phyloP scores from a whole-genome alignment of 768 basidiomycete genomes.

The Termitomyces sp. region DNA sequence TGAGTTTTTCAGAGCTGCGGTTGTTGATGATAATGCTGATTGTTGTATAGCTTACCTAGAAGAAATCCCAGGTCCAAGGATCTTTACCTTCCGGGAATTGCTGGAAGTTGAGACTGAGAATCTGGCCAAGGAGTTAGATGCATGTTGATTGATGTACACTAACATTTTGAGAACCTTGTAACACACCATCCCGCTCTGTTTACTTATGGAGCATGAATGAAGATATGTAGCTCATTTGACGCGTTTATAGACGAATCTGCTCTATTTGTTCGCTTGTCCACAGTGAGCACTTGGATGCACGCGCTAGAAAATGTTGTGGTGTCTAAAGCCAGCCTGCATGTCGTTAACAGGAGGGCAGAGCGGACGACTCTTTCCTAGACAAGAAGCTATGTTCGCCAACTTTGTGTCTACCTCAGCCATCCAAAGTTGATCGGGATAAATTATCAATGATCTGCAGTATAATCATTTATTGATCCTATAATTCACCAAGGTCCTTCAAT shows the following conservation, averaged over 20 bases:
- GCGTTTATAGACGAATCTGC: no score
- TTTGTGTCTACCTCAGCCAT: background rate
- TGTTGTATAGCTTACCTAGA: slow-evolving; percentile 4
- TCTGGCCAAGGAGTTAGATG: background rate
- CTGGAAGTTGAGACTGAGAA: background rate
- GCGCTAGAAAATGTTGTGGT: no score
- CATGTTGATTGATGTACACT: background rate
- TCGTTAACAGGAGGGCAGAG: no score
- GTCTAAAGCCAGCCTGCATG: no score
- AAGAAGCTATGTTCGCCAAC: no score
- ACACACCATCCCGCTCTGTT: background rate
- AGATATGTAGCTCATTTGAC: background rate
- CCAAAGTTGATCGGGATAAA: background rate
- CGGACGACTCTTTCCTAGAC: no score
- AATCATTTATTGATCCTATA: background rate
- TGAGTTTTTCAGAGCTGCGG: background rate
- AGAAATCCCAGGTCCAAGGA: slow-evolving; percentile 7
- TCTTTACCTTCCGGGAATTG: slow-evolving; percentile 9
- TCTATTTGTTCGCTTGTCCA: no score
- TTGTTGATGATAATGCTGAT: background rate
- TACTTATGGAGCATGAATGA: background rate
- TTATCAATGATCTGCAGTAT: background rate
- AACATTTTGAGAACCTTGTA: background rate
- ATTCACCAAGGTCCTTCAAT: background rate
- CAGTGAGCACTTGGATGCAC: no score